Evolutionary conservation across 768 basidiomycete genomes (phyloP).

Genomic region (Pholiota molesta): DNA sequence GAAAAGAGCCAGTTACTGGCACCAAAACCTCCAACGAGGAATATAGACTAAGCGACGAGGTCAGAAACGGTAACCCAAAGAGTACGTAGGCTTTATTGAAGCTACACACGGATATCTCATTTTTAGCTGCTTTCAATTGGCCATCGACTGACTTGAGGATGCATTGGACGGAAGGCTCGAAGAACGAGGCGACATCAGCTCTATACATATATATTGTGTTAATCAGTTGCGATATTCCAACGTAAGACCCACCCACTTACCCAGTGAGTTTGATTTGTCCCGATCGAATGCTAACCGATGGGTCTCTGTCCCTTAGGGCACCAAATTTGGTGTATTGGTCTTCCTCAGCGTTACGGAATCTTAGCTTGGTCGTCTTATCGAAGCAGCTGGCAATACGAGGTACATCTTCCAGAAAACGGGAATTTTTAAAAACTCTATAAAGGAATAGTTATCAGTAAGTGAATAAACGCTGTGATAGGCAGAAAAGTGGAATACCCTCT

Average conservation of each 20-base stretch:
- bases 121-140: conserved; percentile 23
- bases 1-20: conserved; percentile 53
- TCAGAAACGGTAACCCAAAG: not conserved
- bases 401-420: conserved; percentile 41
- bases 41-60: conserved; percentile 30
- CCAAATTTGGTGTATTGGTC: conserved; percentile 51
- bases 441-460: too few relatives aligned
- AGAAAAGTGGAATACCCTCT: conserved; percentile 30
- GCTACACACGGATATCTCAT: conserved; percentile 33
- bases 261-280: conserved; percentile 48
- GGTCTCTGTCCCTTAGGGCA: conserved; percentile 41
- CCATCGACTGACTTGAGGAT: conserved; percentile 30
- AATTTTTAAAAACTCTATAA: conserved; percentile 42
- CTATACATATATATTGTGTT: conserved; percentile 14
- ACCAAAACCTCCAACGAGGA: conserved; percentile 57
- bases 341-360: conserved; percentile 39
- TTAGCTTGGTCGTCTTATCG: conserved; percentile 47
- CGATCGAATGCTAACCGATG: conserved; percentile 39
- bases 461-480: not conserved
- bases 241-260: conserved; percentile 17
- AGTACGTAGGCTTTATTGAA: not conserved
- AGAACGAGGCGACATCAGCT: conserved; percentile 32
- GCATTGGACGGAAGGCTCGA: conserved; percentile 33
- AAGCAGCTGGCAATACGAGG: conserved; percentile 42
- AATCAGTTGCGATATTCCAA: too few relatives aligned